Evolutionary conservation across 371 early-diverging fungal species (phyloP).

Genomic region (Paraphysoderma sedebokerense): DNA sequence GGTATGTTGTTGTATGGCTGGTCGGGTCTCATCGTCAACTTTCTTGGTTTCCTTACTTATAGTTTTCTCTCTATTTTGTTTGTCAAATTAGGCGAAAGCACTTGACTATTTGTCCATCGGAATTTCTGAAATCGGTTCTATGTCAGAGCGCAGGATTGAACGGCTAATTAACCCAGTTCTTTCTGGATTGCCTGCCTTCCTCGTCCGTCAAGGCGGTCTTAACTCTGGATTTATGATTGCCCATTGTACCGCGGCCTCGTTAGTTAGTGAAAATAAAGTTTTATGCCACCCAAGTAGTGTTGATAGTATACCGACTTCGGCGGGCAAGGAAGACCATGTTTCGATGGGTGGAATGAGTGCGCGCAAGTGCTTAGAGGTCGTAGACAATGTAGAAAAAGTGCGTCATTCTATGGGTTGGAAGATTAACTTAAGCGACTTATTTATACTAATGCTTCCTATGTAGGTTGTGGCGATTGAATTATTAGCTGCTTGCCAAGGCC

Average conservation of each 20-base stretch:
- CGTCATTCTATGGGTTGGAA: too few species aligned
- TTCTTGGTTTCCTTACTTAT: too few species aligned
- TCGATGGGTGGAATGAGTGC: constrained; percentile 5
- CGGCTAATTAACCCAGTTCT: constrained; percentile 3
- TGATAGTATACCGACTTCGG: constrained; percentile 4
- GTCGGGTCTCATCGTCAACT: too few species aligned
- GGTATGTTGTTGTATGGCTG: not conserved
- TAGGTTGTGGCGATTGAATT: constrained; percentile 3
- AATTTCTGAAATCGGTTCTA: constrained; percentile 3
- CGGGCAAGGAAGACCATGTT: constrained; percentile 5
- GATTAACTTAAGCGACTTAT: too few species aligned
- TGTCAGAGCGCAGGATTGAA: constrained; percentile 3
- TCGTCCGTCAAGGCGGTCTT: constrained; percentile 3
- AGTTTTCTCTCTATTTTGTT: too few species aligned
- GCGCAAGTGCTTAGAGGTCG: constrained; percentile 1
- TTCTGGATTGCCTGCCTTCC: constrained; percentile 3
- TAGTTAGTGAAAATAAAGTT: constrained; percentile 3
- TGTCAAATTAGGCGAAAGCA: constrained; percentile 2
- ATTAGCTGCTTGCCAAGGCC: constrained; percentile 1
- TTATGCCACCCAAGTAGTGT: constrained; percentile 2
- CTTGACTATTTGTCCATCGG: constrained; percentile 3
- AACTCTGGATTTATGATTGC: constrained; percentile 6
- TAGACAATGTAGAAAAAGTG: constrained; percentile 3
- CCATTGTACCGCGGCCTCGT: constrained; percentile 4
- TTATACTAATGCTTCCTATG: too few species aligned